Percentiles rank a stretch among this genome's conserved stretches.
These are phyloP conservation scores for Beauveria caledonica DNA, from an alignment of 2,329 filamentous ascomycete genomes.

Conservation along the genomic window DNA sequence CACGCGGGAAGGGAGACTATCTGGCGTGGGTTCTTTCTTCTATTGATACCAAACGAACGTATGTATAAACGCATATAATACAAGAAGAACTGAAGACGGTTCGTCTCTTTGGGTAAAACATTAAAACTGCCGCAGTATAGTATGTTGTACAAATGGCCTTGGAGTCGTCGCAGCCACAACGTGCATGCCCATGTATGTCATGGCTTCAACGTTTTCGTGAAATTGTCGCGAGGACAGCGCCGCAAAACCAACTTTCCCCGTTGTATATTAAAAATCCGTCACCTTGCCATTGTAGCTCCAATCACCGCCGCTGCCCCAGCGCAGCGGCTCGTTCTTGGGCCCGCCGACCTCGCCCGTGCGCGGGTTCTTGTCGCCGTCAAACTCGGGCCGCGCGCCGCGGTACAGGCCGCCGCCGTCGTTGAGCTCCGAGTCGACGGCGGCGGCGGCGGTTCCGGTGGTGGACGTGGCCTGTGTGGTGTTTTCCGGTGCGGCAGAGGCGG, in stretches of 20 bases:
- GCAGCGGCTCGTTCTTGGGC: slow-evolving; percentile 90
- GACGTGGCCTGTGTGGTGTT: slow-evolving; percentile 19
- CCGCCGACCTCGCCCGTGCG: slow-evolving; percentile 93
- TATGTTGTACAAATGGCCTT: not conserved
- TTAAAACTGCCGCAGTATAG: not conserved
- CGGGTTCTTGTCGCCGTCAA: slow-evolving; percentile 85
- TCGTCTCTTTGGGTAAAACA: too few relatives aligned
- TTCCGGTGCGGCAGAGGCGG: slow-evolving; percentile 18
- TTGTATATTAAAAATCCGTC: slow-evolving; percentile 63
- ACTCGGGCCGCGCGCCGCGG: slow-evolving; percentile 77
- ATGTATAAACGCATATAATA: slow-evolving; percentile 3
- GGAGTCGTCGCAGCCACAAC: too few relatives aligned
- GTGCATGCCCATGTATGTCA: too few relatives aligned
- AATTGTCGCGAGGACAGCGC: too few relatives aligned
- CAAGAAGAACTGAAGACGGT: not conserved
- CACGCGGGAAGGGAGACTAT: not conserved
- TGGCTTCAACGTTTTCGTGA: too few relatives aligned
- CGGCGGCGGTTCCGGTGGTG: slow-evolving; percentile 28
- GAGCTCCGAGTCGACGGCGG: slow-evolving; percentile 21
- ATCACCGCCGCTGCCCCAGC: slow-evolving; percentile 69
- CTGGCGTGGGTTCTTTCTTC: not conserved
- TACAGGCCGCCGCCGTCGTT: slow-evolving; percentile 59
- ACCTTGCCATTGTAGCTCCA: slow-evolving; percentile 96
- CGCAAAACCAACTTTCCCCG: too few relatives aligned
- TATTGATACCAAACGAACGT: slow-evolving; percentile 9